Evolutionary conservation across 345 rosid genomes (phyloP), one percentile per base, ranked within the genome.

Genomic region (Reutealis trisperma): DNA sequence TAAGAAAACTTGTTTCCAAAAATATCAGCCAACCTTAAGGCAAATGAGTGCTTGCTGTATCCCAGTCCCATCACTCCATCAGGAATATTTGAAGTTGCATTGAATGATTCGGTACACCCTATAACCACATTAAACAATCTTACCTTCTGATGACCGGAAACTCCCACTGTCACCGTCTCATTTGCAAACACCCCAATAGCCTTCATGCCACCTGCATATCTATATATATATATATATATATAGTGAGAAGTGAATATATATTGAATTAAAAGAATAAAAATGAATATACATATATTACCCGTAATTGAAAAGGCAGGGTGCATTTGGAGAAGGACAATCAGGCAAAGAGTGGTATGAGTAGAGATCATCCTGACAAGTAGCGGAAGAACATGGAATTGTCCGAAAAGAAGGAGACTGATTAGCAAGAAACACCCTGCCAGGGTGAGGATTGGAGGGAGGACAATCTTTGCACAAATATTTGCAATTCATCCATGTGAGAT

Each of bases 31-130:
- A 67, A 71, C 45, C 37, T 72, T 25, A 75, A 15, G 13, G 80
- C 75, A n/a, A 84, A 71, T 19, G 86, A 80, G 41, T 75, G 18
- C 9, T 14, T 15, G 55, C 52, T 73, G 41, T 14, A 78, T 3
- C 84, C 86, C 63, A 84, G 47, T 5, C 86, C 86, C 77, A 84
- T 19, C 37, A 80, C 30, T 2, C 86, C 86, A 25, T 84, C 82
- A 0, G 77, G 34, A 2, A 72, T 5, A 71, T 68, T 7, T 49
- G 45, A 27, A 75, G 22, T 0, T 4, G 52, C 7, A 6, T 0
- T 15, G 52, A 11, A 51, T 7, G 9, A n/a, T 41, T 75, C 21
- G 44, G 73, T 84, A 64, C 86, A 78, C 8, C 86, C 86, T 3
- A 84, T n/a, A 25, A 78, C 18, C 21, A 78, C 75, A 8, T 80